Evolutionary conservation across 169 alveolate species (phyloP).

Genomic region (Plasmodium chabaudi): DNA sequence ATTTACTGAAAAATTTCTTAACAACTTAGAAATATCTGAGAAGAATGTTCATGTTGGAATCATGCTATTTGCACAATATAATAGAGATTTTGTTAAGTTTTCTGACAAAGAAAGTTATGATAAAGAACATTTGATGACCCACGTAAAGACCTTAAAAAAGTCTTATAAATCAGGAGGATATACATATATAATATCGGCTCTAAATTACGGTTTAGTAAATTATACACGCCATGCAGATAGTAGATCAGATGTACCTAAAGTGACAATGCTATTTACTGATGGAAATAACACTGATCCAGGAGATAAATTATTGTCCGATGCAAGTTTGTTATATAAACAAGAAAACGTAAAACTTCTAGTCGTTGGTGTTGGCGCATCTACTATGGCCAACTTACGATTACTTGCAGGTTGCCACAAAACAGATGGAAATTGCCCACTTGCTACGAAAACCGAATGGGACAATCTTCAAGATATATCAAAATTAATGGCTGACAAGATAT

Average conservation of each 20-base stretch:
- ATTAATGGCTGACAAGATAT: conserved; percentile 50
- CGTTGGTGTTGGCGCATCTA: conserved; percentile 51
- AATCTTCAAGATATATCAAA: conserved; percentile 40
- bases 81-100: conserved; percentile 59
- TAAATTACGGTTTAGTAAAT: conserved; percentile 22
- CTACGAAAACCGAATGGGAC: conserved; percentile 49
- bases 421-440: conserved; percentile 57
- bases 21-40: conserved; percentile 34
- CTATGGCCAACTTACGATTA: conserved; percentile 37
- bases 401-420: conserved; percentile 67
- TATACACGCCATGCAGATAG: conserved; percentile 24
- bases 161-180: conserved; percentile 46
- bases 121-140: conserved; percentile 11
- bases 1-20: conserved; percentile 14
- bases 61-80: conserved; percentile 34
- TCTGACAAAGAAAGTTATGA: conserved; percentile 59
- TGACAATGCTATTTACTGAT: conserved; percentile 57
- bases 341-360: conserved; percentile 57
- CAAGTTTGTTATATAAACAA: conserved; percentile 41
- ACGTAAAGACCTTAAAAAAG: conserved; percentile 6
- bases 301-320: conserved; percentile 21
- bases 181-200: conserved; percentile 54
- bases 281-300: conserved; percentile 51
- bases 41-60: conserved; percentile 45
- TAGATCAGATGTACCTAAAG: conserved; percentile 56